Base-by-base conservation (phyloP, 768 basidiomycete species). In the Pleurotus djamor region DNA sequence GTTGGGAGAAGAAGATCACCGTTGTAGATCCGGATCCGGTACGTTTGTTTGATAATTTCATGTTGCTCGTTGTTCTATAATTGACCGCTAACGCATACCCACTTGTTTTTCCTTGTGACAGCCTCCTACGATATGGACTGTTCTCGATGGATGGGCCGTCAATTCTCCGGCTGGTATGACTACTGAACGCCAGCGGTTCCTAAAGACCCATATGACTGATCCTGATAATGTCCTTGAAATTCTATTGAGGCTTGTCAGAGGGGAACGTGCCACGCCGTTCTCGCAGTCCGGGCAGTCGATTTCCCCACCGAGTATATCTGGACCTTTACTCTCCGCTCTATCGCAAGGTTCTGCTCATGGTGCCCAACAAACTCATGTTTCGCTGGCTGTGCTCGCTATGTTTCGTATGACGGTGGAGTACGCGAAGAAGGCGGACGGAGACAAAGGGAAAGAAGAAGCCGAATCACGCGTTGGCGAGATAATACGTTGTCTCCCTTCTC, bases 11-110 rank as follows among this genome's bases (percentile, higher is more conserved):
- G 74, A 96, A 96, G 73, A 91, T 98, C 57, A 82, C 85, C 41
- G 91, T 98, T 21, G 83, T 85, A 33, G 96, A 98, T 77, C 96
- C 97, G 59, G 97, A 99, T 76, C 92, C 94, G 44, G 96, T 98
- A 71, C 66, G 92, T 79, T 28, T 28, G 21, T 28, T 28, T 28
- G 21, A 28, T 28, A 55, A 44, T 52, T 48, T 43, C 59, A 16
- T 35, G 17, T 54, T 2, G 48, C 13, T 10, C 33, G 54, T 8
- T 50, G 54, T 8, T 50, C 12, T 14, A 17, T n/a, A 21, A 17
- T 44, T 28, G 28, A 43, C 6, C 44, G 21, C 17, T n/a, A 34
- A 43, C 28, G 38, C 43, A 17, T 43, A 28, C 54, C 36, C 28
- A 28, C 21, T 28, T 28, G 44, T 51, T 57, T 35, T 54, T 47